Percentiles rank a stretch among this genome's conserved stretches.
Evolutionary conservation across 2,329 filamentous ascomycete species (phyloP).

Genomic region (Xylaria sp.): DNA sequence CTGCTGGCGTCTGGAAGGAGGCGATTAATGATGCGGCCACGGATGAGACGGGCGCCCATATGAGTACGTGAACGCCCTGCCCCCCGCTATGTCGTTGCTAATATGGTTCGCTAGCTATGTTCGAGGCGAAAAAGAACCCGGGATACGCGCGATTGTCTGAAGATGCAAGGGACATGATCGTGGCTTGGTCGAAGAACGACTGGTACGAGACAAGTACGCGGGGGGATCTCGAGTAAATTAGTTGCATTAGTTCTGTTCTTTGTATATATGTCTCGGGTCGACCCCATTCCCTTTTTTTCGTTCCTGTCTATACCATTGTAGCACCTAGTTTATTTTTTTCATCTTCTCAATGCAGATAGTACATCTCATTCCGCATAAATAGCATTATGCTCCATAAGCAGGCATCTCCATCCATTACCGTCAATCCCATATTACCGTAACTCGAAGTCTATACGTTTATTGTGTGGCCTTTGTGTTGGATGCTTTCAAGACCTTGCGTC

Average conservation of each 20-base stretch:
- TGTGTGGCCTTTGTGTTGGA: conserved; percentile 61
- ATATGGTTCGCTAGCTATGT: conserved; percentile 67
- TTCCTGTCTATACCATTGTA: conserved; percentile 32
- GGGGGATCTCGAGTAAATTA: conserved; percentile 46
- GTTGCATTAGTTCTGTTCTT: conserved; percentile 25
- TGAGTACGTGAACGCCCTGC: conserved; percentile 60
- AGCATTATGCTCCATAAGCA: conserved; percentile 9
- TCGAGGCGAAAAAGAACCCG: conserved; percentile 76
- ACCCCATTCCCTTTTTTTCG: conserved; percentile 28
- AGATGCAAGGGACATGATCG: conserved; percentile 72
- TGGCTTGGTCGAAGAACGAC: conserved; percentile 70
- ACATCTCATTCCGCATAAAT: conserved; percentile 5
- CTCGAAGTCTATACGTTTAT: conserved; percentile 40
- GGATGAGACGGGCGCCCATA: conserved; percentile 86
- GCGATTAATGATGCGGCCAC: conserved; percentile 80
- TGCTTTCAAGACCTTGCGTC: conserved; percentile 78
- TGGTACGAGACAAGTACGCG: conserved; percentile 70
- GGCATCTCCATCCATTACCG: conserved; percentile 19
- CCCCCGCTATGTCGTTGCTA: conserved; percentile 7
- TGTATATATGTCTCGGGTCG: conserved; percentile 26
- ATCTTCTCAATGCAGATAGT: conserved; percentile 17
- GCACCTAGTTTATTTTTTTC: conserved; percentile 17
- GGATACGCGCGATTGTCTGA: conserved; percentile 75
- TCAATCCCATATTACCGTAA: conserved; percentile 12
- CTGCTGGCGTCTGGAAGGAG: conserved; percentile 70